Evolutionary conservation across 169 alveolate genomes (phyloP).

Genomic region (Pseudocohnilembus persalinus): DNA sequence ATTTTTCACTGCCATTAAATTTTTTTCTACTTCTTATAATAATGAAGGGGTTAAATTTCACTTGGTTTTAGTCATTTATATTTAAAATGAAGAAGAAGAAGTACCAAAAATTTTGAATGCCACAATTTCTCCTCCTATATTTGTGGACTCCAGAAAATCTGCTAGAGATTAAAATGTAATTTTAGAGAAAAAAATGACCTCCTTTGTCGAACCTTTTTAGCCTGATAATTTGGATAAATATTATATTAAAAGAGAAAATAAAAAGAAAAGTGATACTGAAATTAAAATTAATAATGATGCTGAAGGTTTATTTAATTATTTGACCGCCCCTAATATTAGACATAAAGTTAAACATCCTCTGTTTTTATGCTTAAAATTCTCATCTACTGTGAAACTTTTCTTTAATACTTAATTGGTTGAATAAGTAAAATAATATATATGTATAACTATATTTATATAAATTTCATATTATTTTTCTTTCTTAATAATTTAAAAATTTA

Average conservation of each 20-base stretch:
- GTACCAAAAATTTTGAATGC: conserved; percentile 38
- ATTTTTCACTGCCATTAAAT: conserved; percentile 35
- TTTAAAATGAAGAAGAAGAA: conserved; percentile 33
- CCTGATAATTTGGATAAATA: conserved; percentile 39
- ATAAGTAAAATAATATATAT: not conserved
- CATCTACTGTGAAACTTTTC: conserved; percentile 28
- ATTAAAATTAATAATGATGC: conserved; percentile 37
- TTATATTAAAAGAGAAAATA: conserved; percentile 47
- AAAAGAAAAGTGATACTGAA: conserved; percentile 45
- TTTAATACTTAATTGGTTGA: conserved; percentile 2
- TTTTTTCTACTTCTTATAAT: conserved; percentile 43
- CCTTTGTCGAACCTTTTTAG: conserved; percentile 42
- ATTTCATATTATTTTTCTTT: not conserved
- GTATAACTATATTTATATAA: not conserved
- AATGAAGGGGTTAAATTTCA: conserved; percentile 54
- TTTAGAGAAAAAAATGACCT: conserved; percentile 35
- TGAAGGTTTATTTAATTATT: conserved; percentile 40
- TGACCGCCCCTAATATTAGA: conserved; percentile 49
- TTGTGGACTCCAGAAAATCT: conserved; percentile 43
- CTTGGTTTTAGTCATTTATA: conserved; percentile 35
- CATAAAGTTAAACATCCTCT: conserved; percentile 52
- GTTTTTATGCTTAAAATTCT: conserved; percentile 37
- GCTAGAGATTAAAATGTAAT: conserved; percentile 38
- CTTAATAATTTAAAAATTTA: not conserved
- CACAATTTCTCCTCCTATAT: conserved; percentile 49